Base-by-base conservation (phyloP, 1,284 basidiomycete genomes). In the Phenoliferia sp. region DNA sequence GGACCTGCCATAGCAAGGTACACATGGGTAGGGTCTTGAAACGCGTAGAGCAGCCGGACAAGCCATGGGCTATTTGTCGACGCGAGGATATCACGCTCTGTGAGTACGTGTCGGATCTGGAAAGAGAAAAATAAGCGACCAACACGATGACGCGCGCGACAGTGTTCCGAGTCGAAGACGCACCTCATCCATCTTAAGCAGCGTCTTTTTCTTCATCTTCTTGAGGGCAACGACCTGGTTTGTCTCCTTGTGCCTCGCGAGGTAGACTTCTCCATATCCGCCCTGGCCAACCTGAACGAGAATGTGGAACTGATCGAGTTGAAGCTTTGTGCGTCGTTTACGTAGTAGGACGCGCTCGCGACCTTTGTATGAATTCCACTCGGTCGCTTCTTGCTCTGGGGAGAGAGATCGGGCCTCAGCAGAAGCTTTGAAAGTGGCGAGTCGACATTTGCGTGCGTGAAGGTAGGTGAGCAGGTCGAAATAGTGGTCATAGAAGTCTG, bases 121-220 rank as follows among this genome's bases (percentile, higher is more conserved):
- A 5, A 28, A 48, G n/a, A 34, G 2, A 48, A 16, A 31, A 48
- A 26, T 58, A 31, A 66, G 62, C 48, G 19, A 28, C 28, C 19
- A 28, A 35, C 52, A 39, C 39, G 12, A 22, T 22, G 39, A 22
- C 1, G 2, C 28, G 2, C 17, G 3, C 26, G 64, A 36, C 29
- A 44, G 33, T 33, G 26, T 22, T 7, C 16, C 22, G 31, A 28
- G 12, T 50, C 6, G 31, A n/a, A 2, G 55, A 31, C 81, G 44
- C 62, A 89, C 90, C 85, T 97, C 94, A 73, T 96, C 93, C 94
- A 96, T 96, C 83, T 97, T 97, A 76, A 88, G 88, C 58, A 97
- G 77, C 0, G 93, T 96, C 54, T 88, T 84, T 80, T 97, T 97
- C 74, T 84, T 85, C 94, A 97, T 94, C 83, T 92, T 94, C 84